phyloP scores from a whole-genome alignment of 768 basidiomycete genomes.

The Solioccasus polychromus region DNA sequence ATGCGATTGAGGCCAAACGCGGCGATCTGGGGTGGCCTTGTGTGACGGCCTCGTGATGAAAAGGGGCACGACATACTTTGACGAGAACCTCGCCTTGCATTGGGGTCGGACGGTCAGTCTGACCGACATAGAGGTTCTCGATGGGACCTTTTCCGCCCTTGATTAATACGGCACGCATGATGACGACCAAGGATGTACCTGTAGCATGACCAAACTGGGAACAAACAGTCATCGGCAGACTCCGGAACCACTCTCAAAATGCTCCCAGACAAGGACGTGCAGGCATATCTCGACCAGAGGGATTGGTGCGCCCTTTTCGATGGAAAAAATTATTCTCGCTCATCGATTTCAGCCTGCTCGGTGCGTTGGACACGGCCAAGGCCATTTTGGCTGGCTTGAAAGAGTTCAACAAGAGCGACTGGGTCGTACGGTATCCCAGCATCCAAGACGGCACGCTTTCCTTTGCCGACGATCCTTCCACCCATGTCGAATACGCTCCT shows the following conservation, averaged over 20 bases:
- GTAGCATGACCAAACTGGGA: background rate
- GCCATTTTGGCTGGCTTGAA: slow-evolving; percentile 66
- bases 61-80: slow-evolving; percentile 51
- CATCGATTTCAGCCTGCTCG: slow-evolving; percentile 44
- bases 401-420: slow-evolving; percentile 80
- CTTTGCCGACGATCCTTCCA: slow-evolving; percentile 79
- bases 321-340: too few species aligned
- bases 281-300: slow-evolving; percentile 71
- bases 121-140: slow-evolving; percentile 77
- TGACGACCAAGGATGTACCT: too few species aligned
- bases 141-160: slow-evolving; percentile 72
- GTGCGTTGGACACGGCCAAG: slow-evolving; percentile 73
- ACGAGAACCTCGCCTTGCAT: slow-evolving; percentile 67
- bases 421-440: slow-evolving; percentile 88
- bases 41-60: background rate
- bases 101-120: slow-evolving; percentile 60
- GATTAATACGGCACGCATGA: slow-evolving; percentile 83
- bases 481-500: slow-evolving; percentile 61
- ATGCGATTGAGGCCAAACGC: slow-evolving; percentile 89
- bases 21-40: background rate
- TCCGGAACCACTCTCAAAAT: slow-evolving; percentile 21
- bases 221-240: slow-evolving; percentile 6
- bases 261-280: slow-evolving; percentile 66
- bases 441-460: slow-evolving; percentile 71
- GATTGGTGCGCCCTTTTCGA: slow-evolving; percentile 57